A percentile compares a stretch with the other conserved stretches of the same genome.
Conservation (phyloP, 2,329 filamentous ascomycete species). For the Zalaria sp. region DNA sequence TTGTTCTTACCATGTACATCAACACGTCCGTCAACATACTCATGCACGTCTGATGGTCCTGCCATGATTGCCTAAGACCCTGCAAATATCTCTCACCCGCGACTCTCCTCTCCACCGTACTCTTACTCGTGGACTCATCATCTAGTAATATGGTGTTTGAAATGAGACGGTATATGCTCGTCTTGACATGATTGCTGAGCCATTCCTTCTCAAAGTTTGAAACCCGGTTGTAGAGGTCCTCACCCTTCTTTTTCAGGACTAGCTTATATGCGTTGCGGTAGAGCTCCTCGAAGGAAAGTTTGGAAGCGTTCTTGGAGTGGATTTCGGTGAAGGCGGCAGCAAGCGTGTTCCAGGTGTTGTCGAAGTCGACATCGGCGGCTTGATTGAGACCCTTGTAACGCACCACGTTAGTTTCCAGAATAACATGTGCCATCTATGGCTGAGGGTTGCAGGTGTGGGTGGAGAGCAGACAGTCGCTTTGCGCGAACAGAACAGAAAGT, state of each 20-base stretch:
- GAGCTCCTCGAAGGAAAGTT: slow-evolving; percentile 84
- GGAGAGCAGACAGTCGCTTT: not conserved
- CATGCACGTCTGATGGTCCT: slow-evolving; percentile 83
- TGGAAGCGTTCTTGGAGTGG: slow-evolving; percentile 79
- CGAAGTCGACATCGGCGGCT: slow-evolving; percentile 60
- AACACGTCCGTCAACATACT: slow-evolving; percentile 90
- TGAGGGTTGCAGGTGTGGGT: not conserved
- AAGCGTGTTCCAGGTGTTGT: slow-evolving; percentile 69
- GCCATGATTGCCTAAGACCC: slow-evolving; percentile 65
- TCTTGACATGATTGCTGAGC: slow-evolving; percentile 61
- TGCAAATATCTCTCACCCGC: slow-evolving; percentile 74
- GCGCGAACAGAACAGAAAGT: slow-evolving; percentile 1
- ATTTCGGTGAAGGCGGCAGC: slow-evolving; percentile 71
- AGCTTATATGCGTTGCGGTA: slow-evolving; percentile 93
- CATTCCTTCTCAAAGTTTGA: slow-evolving; percentile 69
- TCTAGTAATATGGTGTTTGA: slow-evolving; percentile 35
- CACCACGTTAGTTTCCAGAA: no score
- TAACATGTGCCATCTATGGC: no score
- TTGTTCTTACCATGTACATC: slow-evolving; percentile 65
- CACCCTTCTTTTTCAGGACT: slow-evolving; percentile 75
- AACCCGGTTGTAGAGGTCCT: slow-evolving; percentile 66
- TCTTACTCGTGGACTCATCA: not conserved
- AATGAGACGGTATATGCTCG: slow-evolving; percentile 56
- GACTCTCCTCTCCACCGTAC: slow-evolving; percentile 58
- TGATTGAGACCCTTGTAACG: slow-evolving; percentile 36